Conservation (phyloP, 1,284 basidiomycete genomes). For the Rhodotorula glutinis region DNA sequence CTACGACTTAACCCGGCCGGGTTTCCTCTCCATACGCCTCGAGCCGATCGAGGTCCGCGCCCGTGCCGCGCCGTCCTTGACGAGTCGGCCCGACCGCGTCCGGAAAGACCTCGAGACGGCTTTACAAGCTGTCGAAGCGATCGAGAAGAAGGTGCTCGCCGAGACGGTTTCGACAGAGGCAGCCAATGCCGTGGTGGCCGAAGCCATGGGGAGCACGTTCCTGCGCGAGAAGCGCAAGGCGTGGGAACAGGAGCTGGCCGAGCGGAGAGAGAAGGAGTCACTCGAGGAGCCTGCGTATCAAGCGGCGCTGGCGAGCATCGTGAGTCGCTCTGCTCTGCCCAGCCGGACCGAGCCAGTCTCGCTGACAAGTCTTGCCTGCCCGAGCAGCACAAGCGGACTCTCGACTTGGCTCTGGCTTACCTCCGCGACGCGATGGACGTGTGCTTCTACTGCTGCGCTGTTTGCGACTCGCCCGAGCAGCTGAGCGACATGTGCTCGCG, state of each 20-base stretch:
- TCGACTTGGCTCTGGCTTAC: constrained; percentile 81
- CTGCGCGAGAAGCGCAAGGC: constrained; percentile 44
- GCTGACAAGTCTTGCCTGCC: neutral
- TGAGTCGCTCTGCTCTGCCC: neutral
- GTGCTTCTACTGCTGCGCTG: constrained; percentile 92
- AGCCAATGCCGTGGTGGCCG: constrained; percentile 36
- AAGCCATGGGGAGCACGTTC: constrained; percentile 45
- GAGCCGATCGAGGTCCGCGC: constrained; percentile 70
- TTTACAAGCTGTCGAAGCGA: constrained; percentile 62
- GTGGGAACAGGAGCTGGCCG: constrained; percentile 25
- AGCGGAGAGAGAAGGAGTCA: constrained; percentile 35
- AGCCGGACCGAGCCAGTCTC: constrained; percentile 41
- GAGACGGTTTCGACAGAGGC: constrained; percentile 15
- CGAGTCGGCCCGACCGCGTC: constrained; percentile 71
- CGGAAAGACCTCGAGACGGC: constrained; percentile 71
- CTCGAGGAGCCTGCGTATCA: constrained; percentile 41
- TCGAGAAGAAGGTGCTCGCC: constrained; percentile 64
- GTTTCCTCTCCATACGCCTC: neutral
- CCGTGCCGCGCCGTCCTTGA: constrained; percentile 73
- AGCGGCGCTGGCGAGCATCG: constrained; percentile 28
- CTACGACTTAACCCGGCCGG: constrained; percentile 2
- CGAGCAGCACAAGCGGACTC: constrained; percentile 62
- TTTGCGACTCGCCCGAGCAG: constrained; percentile 87
- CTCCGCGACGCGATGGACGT: constrained; percentile 78
- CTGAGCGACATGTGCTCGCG: constrained; percentile 87